Evolutionary conservation across 2,329 filamentous ascomycete genomes (phyloP).

Genomic region (Huntiella bhutanensis): DNA sequence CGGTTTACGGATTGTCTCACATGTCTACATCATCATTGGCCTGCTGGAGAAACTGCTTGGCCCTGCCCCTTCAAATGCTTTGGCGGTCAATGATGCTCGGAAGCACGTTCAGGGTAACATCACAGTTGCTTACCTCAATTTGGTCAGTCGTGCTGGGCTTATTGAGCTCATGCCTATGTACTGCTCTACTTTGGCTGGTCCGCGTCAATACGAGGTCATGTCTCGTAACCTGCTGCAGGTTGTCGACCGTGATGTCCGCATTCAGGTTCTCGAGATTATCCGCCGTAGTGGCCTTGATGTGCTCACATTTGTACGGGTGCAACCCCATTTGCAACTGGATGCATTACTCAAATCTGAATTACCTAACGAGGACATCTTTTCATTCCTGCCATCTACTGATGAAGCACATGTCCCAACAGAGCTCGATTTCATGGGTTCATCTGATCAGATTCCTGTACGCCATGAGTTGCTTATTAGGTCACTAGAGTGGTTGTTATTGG

Average conservation of each 20-base stretch:
- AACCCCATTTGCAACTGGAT: slow-evolving; percentile 35
- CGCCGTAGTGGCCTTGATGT: slow-evolving; percentile 54
- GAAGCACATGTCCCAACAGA: slow-evolving; percentile 19
- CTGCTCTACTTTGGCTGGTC: slow-evolving; percentile 53
- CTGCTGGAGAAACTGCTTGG: slow-evolving; percentile 40
- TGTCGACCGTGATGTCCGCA: slow-evolving; percentile 42
- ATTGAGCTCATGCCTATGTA: slow-evolving; percentile 74
- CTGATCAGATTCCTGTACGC: slow-evolving; percentile 38
- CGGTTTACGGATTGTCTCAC: slow-evolving; percentile 48
- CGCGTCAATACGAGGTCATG: slow-evolving; percentile 50
- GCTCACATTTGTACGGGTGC: slow-evolving; percentile 51
- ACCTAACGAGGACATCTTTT: slow-evolving; percentile 18
- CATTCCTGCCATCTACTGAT: slow-evolving; percentile 25
- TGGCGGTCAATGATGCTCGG: not conserved
- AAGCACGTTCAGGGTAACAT: slow-evolving; percentile 49
- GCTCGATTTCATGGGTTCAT: slow-evolving; percentile 44
- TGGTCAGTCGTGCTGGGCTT: slow-evolving; percentile 52
- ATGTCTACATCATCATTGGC: slow-evolving; percentile 46
- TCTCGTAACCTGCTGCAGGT: slow-evolving; percentile 62
- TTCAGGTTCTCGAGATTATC: slow-evolving; percentile 55
- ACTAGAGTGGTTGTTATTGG: slow-evolving; percentile 66
- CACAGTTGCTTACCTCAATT: slow-evolving; percentile 64
- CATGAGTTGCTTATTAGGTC: slow-evolving; percentile 58
- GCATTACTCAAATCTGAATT: slow-evolving; percentile 22
- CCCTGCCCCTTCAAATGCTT: not conserved